Base-by-base conservation (phyloP, 306 rosid species). In the Trifolium pratense region DNA sequence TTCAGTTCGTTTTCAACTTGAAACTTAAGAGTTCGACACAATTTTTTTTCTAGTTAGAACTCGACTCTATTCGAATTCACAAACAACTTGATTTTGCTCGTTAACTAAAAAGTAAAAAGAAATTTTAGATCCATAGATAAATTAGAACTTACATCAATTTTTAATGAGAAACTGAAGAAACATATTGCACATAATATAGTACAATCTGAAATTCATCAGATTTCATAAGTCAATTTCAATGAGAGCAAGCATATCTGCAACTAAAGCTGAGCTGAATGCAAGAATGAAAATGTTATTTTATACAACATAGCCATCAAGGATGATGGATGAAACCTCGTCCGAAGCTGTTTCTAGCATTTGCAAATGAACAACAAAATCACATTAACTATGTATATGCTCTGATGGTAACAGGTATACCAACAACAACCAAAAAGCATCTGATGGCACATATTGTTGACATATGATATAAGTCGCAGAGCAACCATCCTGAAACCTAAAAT, bases 231-330 rank as follows among this genome's bases (percentile, higher is more conserved):
- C n/a, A n/a, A n/a, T n/a, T 13, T 11, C 3, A 25, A 49, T 10
- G 17, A 46, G 51, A 15, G 71, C 57, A 11, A 37, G 37, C 43
- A 61, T 70, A 61, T 51, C 9, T 25, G 53, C 81, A 51, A 23
- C 32, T 9, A 62, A 37, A n/a, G n/a, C n/a, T n/a, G n/a, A 51
- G 17, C 39, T 7, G 39, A 43, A 57, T 4, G 58, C 40, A 43
- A 6, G 69, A 45, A 21, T 45, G 9, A 45, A 43, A 37, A 21
- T 45, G 57, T 43, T 23, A 58, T 59, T 32, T 53, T 69, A 59
- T 36, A 69, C 80, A 76, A 67, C 56, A 58, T 1, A 45, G 20
- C 31, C 51, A 43, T 45, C 15, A 68, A 15, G 14, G 10, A 9
- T 51, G 60, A 53, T 40, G 25, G 45, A 55, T 36, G 62, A 34